These are phyloP conservation scores for Geotrichum siamense DNA, from an alignment of 1,139 yeast species.

Conservation along the genomic window DNA sequence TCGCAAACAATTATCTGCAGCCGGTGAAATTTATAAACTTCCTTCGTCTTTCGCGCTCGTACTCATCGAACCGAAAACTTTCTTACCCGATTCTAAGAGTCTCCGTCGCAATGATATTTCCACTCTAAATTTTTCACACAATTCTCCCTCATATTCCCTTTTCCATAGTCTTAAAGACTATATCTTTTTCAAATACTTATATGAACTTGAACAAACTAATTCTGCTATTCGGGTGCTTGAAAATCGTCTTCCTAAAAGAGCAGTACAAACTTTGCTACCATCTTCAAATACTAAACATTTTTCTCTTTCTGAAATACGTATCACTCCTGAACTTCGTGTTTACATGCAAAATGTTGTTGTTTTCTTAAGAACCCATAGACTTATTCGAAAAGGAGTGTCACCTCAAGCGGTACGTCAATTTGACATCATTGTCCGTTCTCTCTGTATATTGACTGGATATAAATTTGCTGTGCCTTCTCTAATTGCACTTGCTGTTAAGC, in stretches of 20 bases:
- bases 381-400: slow-evolving; percentile 45
- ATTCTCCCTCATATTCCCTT: slow-evolving; percentile 1
- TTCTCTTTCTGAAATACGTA: slow-evolving; percentile 26
- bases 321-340: slow-evolving; percentile 44
- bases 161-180: slow-evolving; percentile 14
- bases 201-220: slow-evolving; percentile 7
- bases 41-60: background rate
- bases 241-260: slow-evolving; percentile 8
- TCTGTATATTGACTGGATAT: slow-evolving; percentile 38
- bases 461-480: slow-evolving; percentile 45
- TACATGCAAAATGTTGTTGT: slow-evolving; percentile 50
- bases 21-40: background rate
- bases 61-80: background rate
- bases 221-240: slow-evolving; percentile 1
- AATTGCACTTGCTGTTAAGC: slow-evolving; percentile 43
- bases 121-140: background rate
- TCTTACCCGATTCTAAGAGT: background rate
- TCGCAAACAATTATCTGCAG: background rate
- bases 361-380: slow-evolving; percentile 45
- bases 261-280: slow-evolving; percentile 5
- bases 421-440: slow-evolving; percentile 36
- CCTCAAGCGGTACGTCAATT: slow-evolving; percentile 42
- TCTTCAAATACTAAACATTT: slow-evolving; percentile 4
- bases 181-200: slow-evolving; percentile 18
- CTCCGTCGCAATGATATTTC: background rate